Percentiles rank a stretch among this genome's conserved stretches.
Evolutionary conservation across 768 basidiomycete species (phyloP).

Genomic region (Lenzites betulinus): DNA sequence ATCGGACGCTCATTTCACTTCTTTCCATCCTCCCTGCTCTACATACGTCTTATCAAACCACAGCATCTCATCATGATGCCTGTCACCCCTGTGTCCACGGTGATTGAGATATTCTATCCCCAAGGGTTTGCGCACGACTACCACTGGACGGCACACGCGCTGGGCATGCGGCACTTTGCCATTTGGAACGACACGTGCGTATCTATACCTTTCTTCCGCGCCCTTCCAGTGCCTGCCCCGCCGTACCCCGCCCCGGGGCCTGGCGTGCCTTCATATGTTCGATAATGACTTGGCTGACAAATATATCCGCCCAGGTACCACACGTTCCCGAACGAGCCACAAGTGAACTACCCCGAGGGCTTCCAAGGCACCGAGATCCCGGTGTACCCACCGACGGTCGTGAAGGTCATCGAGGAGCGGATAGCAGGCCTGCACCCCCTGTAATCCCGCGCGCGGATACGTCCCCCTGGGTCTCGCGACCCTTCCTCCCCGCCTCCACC

Average conservation of each 20-base stretch:
- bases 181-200: slow-evolving; percentile 81
- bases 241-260: neutral
- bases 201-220: neutral
- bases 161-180: slow-evolving; percentile 75
- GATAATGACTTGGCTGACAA: neutral
- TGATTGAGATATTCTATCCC: slow-evolving; percentile 86
- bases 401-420: slow-evolving; percentile 72
- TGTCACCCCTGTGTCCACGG: slow-evolving; percentile 68
- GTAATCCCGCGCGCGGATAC: neutral
- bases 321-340: slow-evolving; percentile 48
- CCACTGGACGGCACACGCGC: slow-evolving; percentile 74
- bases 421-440: slow-evolving; percentile 39
- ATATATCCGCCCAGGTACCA: slow-evolving; percentile 31
- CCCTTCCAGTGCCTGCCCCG: neutral
- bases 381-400: slow-evolving; percentile 64
- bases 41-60: neutral
- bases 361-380: slow-evolving; percentile 84
- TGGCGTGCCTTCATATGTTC: too few species aligned
- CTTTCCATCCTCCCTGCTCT: neutral
- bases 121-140: slow-evolving; percentile 85
- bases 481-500: too few species aligned
- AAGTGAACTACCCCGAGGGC: slow-evolving; percentile 70
- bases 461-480: too few species aligned
- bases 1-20: neutral
- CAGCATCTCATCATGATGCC: slow-evolving; percentile 83